These are phyloP conservation scores for Paulownia fortunei DNA, from an alignment of 257 asterid genomes.

Conservation along the genomic window DNA sequence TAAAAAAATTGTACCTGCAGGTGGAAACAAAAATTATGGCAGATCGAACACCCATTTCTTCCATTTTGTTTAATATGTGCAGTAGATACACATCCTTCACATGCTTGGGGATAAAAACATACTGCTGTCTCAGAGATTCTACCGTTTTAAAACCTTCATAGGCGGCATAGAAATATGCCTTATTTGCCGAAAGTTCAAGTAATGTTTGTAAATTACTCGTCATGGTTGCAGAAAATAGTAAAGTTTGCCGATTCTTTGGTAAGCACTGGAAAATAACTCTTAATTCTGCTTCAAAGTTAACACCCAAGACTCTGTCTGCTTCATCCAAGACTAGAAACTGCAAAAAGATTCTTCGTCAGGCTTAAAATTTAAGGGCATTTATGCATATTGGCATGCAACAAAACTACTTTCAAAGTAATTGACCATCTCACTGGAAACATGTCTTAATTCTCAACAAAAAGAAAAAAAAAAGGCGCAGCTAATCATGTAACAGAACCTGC, in stretches of 20 bases:
- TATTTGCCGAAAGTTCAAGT: slow-evolving; percentile 86
- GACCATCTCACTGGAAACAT: neutral
- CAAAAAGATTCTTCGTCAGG: slow-evolving; percentile 36
- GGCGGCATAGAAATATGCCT: slow-evolving; percentile 84
- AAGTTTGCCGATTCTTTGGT: slow-evolving; percentile 89
- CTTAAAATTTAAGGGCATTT: neutral
- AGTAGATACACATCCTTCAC: slow-evolving; percentile 89
- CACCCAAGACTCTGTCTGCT: slow-evolving; percentile 94
- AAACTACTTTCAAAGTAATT: neutral
- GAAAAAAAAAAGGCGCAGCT: neutral
- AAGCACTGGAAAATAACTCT: slow-evolving; percentile 82
- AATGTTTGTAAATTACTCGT: slow-evolving; percentile 74
- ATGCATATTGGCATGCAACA: neutral
- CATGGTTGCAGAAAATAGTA: slow-evolving; percentile 96
- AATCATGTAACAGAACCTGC: neutral
- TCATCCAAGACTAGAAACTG: slow-evolving; percentile 97
- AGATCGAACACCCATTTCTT: slow-evolving; percentile 79
- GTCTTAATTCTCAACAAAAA: neutral
- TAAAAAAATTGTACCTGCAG: slow-evolving; percentile 69
- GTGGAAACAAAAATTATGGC: slow-evolving; percentile 93
- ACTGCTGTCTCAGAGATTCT: slow-evolving; percentile 84
- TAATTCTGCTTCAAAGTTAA: slow-evolving; percentile 84
- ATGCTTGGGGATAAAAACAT: slow-evolving; percentile 66
- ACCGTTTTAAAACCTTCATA: slow-evolving; percentile 91
- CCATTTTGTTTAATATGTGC: slow-evolving; percentile 67